These are phyloP conservation scores for Rhizoclosmatium globosum DNA, from an alignment of 192 early-diverging fungal genomes.

Conservation along the genomic window DNA sequence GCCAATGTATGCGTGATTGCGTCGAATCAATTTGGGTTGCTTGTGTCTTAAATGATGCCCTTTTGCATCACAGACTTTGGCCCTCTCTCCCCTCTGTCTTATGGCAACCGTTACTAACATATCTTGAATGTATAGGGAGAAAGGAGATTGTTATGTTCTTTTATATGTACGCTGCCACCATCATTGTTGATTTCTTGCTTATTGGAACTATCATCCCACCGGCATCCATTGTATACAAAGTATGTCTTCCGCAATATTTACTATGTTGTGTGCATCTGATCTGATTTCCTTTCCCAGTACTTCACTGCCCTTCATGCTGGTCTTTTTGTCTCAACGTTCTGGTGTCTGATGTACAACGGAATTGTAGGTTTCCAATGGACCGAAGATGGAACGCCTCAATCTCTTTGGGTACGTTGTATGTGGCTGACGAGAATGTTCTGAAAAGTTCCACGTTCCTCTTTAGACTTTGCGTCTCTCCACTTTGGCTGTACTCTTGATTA, in stretches of 20 bases:
- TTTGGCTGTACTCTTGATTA: slow-evolving; percentile 79
- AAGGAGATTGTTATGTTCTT: slow-evolving; percentile 99
- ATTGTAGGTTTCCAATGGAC: slow-evolving; percentile 97
- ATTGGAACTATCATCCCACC: slow-evolving; percentile 94
- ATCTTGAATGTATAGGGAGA: slow-evolving; percentile 66
- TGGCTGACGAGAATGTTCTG: not conserved
- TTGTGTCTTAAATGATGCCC: no score
- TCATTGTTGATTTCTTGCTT: slow-evolving; percentile 88
- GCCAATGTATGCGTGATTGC: not conserved
- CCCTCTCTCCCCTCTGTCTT: no score
- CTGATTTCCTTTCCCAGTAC: slow-evolving; percentile 59
- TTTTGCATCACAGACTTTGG: no score
- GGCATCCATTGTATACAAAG: slow-evolving; percentile 74
- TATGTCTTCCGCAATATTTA: slow-evolving; percentile 23
- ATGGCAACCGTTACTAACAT: no score
- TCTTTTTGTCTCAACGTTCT: slow-evolving; percentile 85
- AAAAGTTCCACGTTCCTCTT: not conserved
- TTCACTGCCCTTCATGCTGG: slow-evolving; percentile 85
- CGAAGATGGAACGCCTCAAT: slow-evolving; percentile 92
- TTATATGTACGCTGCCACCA: slow-evolving; percentile 90
- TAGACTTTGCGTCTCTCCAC: slow-evolving; percentile 87
- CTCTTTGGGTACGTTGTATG: slow-evolving; percentile 83
- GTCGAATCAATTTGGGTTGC: no score
- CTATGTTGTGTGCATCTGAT: slow-evolving; percentile 1
- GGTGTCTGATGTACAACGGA: slow-evolving; percentile 93